These are phyloP conservation scores for Dionaea muscipula DNA, from an alignment of 179 eudicot genomes.

Conservation along the genomic window DNA sequence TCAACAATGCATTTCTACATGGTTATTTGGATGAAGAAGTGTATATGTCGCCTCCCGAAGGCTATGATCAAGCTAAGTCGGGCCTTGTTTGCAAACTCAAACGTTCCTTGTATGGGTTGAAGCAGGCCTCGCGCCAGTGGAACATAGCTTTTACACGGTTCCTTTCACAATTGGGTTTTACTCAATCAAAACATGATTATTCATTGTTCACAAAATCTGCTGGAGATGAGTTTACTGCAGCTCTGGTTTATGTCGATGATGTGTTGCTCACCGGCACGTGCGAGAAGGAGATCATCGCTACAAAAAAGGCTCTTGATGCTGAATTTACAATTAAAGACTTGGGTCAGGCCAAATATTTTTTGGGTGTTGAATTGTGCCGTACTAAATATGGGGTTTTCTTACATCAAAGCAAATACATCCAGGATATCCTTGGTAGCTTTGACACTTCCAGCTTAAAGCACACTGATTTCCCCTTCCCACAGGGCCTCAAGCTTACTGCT, in stretches of 20 bases:
- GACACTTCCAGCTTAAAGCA: not conserved
- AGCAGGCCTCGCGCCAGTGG: not conserved
- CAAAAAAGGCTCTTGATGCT: not conserved
- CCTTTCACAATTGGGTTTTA: not conserved
- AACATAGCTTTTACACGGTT: not conserved
- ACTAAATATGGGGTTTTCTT: not conserved
- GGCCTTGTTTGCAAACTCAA: not conserved
- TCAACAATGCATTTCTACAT: not conserved
- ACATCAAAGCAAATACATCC: not conserved
- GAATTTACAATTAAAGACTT: not conserved
- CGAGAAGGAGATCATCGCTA: not conserved
- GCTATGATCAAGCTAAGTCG: not conserved
- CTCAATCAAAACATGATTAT: not conserved
- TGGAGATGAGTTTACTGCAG: not conserved
- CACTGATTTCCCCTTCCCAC: not conserved
- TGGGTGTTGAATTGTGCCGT: not conserved
- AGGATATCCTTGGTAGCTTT: not conserved
- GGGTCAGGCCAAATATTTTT: not conserved
- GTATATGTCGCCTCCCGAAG: not conserved
- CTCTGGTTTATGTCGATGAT: not conserved
- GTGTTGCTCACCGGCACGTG: not conserved
- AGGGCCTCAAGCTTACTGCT: not conserved
- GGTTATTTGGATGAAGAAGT: not conserved
- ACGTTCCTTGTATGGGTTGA: not conserved
- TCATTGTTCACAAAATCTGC: not conserved